Evolutionary conservation across 2,329 filamentous ascomycete species (phyloP).

Genomic region (Xylariaceae sp.): DNA sequence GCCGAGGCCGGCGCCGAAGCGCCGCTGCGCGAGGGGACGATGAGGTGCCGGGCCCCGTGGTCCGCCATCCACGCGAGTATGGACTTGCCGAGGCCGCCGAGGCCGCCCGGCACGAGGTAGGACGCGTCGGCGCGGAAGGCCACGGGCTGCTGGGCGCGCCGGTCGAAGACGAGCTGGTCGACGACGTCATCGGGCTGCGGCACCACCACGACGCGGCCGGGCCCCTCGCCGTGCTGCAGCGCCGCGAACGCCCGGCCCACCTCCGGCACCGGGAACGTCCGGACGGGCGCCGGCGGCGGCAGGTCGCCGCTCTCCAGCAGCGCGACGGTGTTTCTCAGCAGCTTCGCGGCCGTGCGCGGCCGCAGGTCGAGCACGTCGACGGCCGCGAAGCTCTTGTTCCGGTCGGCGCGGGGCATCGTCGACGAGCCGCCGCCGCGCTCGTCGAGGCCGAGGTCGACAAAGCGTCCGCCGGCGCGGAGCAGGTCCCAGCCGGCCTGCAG

Average conservation of each 20-base stretch:
- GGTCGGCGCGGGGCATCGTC: not conserved
- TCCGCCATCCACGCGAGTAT: conserved; percentile 3
- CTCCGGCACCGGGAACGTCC: not conserved
- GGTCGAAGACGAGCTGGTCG: too few relatives aligned
- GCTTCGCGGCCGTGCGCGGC: not conserved
- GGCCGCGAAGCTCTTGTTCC: not conserved
- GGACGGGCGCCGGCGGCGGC: conserved; percentile 12
- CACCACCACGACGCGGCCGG: not conserved
- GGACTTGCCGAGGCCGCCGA: conserved; percentile 1
- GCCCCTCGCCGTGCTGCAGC: not conserved
- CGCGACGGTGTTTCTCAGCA: not conserved
- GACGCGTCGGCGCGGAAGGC: not conserved
- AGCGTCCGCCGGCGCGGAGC: not conserved
- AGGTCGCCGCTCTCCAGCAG: not conserved
- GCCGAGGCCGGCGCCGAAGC: not conserved
- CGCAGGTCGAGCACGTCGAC: not conserved
- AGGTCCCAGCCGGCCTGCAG: not conserved
- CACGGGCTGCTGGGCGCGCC: too few relatives aligned
- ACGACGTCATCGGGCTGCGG: too few relatives aligned
- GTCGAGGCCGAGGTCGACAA: conserved; percentile 1
- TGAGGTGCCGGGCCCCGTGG: conserved; percentile 3
- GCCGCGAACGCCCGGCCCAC: not conserved
- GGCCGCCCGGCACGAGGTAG: conserved; percentile 2
- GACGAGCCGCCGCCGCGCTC: not conserved
- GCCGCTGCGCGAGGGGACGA: conserved; percentile 7